A percentile compares a stretch with the other conserved stretches of the same genome.
These are phyloP conservation scores for Penicillium lagena DNA, from an alignment of 495 filamentous ascomycete species.

Conservation along the genomic window DNA sequence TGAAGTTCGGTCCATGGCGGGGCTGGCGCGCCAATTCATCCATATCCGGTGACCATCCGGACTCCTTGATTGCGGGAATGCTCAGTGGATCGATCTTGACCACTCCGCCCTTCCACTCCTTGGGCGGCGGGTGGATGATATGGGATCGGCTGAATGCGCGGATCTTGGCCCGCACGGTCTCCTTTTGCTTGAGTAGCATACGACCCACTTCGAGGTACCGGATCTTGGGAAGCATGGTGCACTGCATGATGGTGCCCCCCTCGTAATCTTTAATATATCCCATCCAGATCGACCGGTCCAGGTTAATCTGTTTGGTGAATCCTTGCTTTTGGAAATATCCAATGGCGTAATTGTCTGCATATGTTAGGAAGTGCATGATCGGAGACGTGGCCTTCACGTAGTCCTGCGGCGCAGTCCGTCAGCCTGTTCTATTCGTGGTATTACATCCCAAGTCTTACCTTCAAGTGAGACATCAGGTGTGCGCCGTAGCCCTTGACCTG, in stretches of 20 bases:
- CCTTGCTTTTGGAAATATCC: slow-evolving; percentile 99
- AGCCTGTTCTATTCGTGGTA: neutral
- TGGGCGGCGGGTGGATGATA: slow-evolving; percentile 77
- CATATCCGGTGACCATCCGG: slow-evolving; percentile 96
- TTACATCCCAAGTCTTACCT: slow-evolving; percentile 33
- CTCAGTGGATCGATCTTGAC: slow-evolving; percentile 71
- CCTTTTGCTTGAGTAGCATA: slow-evolving; percentile 97
- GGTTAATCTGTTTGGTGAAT: slow-evolving; percentile 96
- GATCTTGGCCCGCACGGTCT: slow-evolving; percentile 89
- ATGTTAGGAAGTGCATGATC: slow-evolving; percentile 98
- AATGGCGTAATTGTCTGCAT: slow-evolving; percentile 98
- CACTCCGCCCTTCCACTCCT: slow-evolving; percentile 70
- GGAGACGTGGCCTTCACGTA: slow-evolving; percentile 96
- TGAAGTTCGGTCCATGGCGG: slow-evolving; percentile 96
- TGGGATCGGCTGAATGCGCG: slow-evolving; percentile 85
- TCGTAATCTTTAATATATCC: slow-evolving; percentile 99
- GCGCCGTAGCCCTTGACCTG: slow-evolving; percentile 98
- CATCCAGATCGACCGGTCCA: slow-evolving; percentile 92
- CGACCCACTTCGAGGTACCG: slow-evolving; percentile 90
- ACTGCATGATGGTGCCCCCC: slow-evolving; percentile 99
- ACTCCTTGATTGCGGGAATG: slow-evolving; percentile 77
- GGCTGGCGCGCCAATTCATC: slow-evolving; percentile 93
- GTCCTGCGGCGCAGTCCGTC: slow-evolving; percentile 42
- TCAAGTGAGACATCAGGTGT: slow-evolving; percentile 95
- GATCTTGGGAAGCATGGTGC: slow-evolving; percentile 90